Evolutionary conservation across 768 basidiomycete genomes (phyloP), one percentile per base, ranked within the genome.

Genomic region (Hortiboletus flavorubellus): DNA sequence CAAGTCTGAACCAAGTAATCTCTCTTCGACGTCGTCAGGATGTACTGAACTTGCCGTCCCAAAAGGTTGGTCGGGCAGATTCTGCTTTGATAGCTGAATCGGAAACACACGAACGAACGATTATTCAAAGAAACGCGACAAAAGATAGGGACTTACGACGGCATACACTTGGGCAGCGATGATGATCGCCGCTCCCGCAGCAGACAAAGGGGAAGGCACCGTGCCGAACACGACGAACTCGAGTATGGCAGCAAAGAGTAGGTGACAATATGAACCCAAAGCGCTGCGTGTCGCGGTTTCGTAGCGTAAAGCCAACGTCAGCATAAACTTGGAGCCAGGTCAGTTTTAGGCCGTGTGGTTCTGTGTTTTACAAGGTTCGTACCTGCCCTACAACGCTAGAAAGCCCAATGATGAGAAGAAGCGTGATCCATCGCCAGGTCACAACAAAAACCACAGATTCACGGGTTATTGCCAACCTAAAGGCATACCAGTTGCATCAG

Each of bases 171-270:
- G 56, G 3, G 59, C 56, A 2, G 72, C 59, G 37, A 90, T 68
- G 59, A 91, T 92, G 54, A 91, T 80, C 5, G 74, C 41, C 2
- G 83, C 84, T 1, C 91, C 91, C 10, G 83, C 60, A 5, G 85
- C 64, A 4, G 85, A 87, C 30, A 87, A 71, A 2, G 75, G 59
- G 1, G 86, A 79, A 0, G 88, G 89, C 6, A 73, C 66, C 1
- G 77, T 77, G 44, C 82, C 75, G 68, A 92, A 89, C 61, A 88
- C 78, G 40, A 86, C 58, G 5, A 80, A 73, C 66, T 93, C 87
- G 11, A 91, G 73, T 15, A 84, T 65, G 3, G 79, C 73, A 0
- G 88, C 83, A 63, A 86, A 91, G n/a, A 90, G 73, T 37, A 91
- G 78, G 65, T 81, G 79, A 5, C 76, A 72, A 61, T 86, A 91